These are phyloP conservation scores for Ligustrum vulgare DNA, from an alignment of 257 asterid genomes.

Conservation along the genomic window DNA sequence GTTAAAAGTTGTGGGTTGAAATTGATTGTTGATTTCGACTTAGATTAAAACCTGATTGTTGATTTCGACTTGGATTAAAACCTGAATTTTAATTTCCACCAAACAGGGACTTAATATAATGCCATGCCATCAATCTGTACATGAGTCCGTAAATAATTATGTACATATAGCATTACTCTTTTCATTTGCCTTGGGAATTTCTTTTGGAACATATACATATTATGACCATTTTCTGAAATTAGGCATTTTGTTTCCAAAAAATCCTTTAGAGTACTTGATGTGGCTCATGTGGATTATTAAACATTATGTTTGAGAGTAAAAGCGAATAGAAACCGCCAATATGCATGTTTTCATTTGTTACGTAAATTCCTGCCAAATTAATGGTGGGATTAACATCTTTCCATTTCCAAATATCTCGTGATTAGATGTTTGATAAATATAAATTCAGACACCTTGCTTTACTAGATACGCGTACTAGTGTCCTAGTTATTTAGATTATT, in stretches of 20 bases:
- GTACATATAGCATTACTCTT: not conserved
- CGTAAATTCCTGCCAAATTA: not conserved
- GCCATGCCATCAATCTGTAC: too few relatives aligned
- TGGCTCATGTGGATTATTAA: not conserved
- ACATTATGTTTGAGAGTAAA: not conserved
- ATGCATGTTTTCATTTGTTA: not conserved
- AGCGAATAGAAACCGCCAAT: not conserved
- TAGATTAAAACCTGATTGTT: too few relatives aligned
- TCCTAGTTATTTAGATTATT: not conserved
- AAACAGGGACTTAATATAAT: too few relatives aligned
- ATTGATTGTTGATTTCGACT: too few relatives aligned
- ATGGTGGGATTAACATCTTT: not conserved
- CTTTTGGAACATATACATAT: not conserved
- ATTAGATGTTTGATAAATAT: not conserved
- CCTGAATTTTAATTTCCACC: too few relatives aligned
- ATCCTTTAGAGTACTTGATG: not conserved
- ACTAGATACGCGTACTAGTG: constrained; percentile 7
- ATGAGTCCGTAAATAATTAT: too few relatives aligned
- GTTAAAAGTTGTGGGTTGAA: too few relatives aligned
- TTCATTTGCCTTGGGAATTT: not conserved
- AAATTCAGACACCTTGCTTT: not conserved
- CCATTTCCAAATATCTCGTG: not conserved
- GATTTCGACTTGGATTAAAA: too few relatives aligned
- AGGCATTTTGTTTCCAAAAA: not conserved
- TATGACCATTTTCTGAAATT: not conserved